Percentiles rank a stretch among this genome's conserved stretches.
These are phyloP conservation scores for Pulveroboletus sp. DNA, from an alignment of 768 basidiomycete genomes.

Conservation along the genomic window DNA sequence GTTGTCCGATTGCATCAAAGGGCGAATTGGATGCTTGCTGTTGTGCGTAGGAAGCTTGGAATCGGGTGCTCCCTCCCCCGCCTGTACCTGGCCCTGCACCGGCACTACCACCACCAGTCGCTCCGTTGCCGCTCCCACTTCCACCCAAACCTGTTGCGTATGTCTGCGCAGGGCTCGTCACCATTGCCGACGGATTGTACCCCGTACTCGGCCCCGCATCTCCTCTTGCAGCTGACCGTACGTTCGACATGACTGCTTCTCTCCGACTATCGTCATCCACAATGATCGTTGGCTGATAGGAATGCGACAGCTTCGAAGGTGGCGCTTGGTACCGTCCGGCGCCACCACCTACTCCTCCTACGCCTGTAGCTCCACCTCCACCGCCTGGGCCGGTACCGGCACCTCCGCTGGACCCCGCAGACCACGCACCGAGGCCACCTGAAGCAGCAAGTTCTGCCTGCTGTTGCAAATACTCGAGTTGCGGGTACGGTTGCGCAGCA, in stretches of 20 bases:
- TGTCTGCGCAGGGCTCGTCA: constrained; percentile 73
- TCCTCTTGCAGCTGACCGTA: constrained; percentile 56
- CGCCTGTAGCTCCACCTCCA: not conserved
- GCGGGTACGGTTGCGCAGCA: constrained; percentile 78
- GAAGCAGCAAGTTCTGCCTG: constrained; percentile 80
- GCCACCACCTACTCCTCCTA: constrained; percentile 19
- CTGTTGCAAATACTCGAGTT: constrained; percentile 88
- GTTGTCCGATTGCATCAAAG: constrained; percentile 60
- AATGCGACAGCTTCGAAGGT: constrained; percentile 30
- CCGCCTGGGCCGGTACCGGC: not conserved
- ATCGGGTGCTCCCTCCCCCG: constrained; percentile 40
- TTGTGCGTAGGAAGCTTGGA: constrained; percentile 51
- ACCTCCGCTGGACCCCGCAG: constrained; percentile 24
- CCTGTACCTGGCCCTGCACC: constrained; percentile 1
- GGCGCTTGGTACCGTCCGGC: constrained; percentile 44
- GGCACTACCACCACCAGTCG: not conserved
- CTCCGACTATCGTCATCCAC: constrained; percentile 67
- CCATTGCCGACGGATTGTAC: constrained; percentile 47
- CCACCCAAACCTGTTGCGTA: constrained; percentile 42
- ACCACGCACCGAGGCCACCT: constrained; percentile 58
- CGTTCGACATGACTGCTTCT: constrained; percentile 79
- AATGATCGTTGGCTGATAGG: constrained; percentile 51
- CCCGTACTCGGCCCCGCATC: constrained; percentile 39
- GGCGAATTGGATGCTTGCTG: constrained; percentile 36
- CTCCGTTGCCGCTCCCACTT: not conserved